Conservation (phyloP, 148 eudicot species). For the Drosera capensis region DNA sequence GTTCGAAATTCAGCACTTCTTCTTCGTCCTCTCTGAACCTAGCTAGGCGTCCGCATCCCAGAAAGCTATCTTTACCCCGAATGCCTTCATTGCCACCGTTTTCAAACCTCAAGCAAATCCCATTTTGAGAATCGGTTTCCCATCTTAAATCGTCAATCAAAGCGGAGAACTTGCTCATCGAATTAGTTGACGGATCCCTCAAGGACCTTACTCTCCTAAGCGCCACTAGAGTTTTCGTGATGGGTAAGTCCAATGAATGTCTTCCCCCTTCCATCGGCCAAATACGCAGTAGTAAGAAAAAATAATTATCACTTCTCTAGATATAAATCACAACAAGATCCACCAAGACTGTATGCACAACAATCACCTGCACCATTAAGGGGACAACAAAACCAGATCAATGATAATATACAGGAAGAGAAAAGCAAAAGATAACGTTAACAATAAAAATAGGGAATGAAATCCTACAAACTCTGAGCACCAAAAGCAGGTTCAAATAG, state of each 20-base stretch:
- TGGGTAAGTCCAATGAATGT: conserved; percentile 85
- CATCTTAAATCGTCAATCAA: conserved; percentile 57
- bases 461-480: too few relatives aligned
- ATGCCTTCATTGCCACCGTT: conserved; percentile 21
- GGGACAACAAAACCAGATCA: neutral
- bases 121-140: conserved; percentile 74
- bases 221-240: conserved; percentile 65
- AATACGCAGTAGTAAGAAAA: neutral
- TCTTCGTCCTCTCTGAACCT: conserved; percentile 34
- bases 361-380: neutral
- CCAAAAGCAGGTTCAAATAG: too few relatives aligned
- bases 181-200: conserved; percentile 88
- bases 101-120: conserved; percentile 51
- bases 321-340: neutral
- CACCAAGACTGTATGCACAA: neutral
- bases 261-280: conserved; percentile 73
- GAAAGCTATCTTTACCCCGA: conserved; percentile 15
- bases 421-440: neutral
- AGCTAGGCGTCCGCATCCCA: conserved; percentile 15
- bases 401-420: neutral
- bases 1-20: conserved; percentile 11
- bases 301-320: neutral
- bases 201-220: conserved; percentile 91
- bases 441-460: too few relatives aligned
- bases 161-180: conserved; percentile 56